A percentile compares a stretch with the other conserved stretches of the same genome.
Evolutionary conservation across 2,329 filamentous ascomycete genomes (phyloP).

Genomic region (Coniochaeta sp.): DNA sequence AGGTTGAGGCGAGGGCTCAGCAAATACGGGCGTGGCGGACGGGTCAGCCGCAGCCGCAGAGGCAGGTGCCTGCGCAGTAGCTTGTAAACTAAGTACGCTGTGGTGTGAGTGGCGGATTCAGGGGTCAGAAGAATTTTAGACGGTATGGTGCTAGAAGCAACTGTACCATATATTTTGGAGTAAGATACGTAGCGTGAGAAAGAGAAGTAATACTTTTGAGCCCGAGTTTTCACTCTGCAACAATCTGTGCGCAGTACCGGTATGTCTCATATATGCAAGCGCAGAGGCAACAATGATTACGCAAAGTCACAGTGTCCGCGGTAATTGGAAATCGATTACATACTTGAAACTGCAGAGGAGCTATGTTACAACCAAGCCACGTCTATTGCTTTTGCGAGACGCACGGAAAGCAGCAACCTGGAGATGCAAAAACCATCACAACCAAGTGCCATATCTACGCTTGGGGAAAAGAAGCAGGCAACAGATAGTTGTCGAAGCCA

Average conservation of each 20-base stretch:
- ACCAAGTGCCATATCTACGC: not conserved
- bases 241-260: too few species aligned
- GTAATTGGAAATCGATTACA: slow-evolving; percentile 7
- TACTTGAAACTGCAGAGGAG: slow-evolving; percentile 7
- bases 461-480: not conserved
- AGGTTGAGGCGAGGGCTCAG: slow-evolving; percentile 43
- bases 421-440: not conserved
- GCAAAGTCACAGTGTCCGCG: not conserved
- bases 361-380: slow-evolving; percentile 10
- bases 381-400: not conserved
- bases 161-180: not conserved
- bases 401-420: not conserved
- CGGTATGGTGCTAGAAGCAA: not conserved
- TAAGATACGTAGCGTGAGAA: not conserved
- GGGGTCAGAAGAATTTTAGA: not conserved
- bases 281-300: too few species aligned
- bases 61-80: not conserved
- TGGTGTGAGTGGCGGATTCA: not conserved
- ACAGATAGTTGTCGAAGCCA: not conserved
- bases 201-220: not conserved
- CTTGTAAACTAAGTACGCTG: not conserved
- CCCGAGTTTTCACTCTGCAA: too few species aligned
- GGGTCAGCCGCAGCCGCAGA: slow-evolving; percentile 13
- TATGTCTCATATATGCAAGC: too few species aligned
- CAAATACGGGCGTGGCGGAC: slow-evolving; percentile 40